Base-by-base conservation (phyloP, 495 filamentous ascomycete genomes). In the Xylaria telfairii region DNA sequence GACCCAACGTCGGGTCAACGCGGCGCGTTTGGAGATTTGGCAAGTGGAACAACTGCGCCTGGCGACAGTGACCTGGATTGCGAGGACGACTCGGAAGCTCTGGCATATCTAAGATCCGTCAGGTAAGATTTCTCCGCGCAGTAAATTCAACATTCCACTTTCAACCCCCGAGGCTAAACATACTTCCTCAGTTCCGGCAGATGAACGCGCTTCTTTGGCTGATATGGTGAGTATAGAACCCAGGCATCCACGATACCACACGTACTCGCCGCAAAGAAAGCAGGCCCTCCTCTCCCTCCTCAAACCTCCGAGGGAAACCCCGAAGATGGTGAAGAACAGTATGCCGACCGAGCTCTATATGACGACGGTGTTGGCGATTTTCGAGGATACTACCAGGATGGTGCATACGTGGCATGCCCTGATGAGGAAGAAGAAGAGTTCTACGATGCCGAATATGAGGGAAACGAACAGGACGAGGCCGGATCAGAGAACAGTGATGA, bases 61-160 rank as follows among this genome's bases (percentile, higher is more conserved):
- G 85, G 80, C 47, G 85, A 86, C 19, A 73, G 68, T 62, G 84
- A 86, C n/a, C 72, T 88, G 0, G 86, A 86, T 47, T 89, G 84
- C 44, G 89, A 89, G 61, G 87, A 89, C 30, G 82, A 85, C 42
- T 74, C 78, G 10, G 87, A 92, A 78, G 93, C 92, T 4, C 61
- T 96, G 34, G 87, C 88, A 65, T 97, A 97, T 80, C 81, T 97
- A 28, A 87, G 86, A 77, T 90, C 92, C 82, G 93, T 97, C 63
- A 87, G 93, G 93, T 96, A 85, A 87, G 91, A 69, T 71, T 30
- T 37, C 75, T 72, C 34, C 53, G 73, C 77, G 54, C 67, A 70
- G 61, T 70, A 74, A 30, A 42, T 71, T 44, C 54, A 47, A 41
- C 41, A 28, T 62, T 32, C 7, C 3, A 51, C 24, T 69, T 62